Percentiles rank a stretch among this genome's conserved stretches.
Conservation (phyloP, 78 protist species). For the Dictyostelium firmibasis region DNA sequence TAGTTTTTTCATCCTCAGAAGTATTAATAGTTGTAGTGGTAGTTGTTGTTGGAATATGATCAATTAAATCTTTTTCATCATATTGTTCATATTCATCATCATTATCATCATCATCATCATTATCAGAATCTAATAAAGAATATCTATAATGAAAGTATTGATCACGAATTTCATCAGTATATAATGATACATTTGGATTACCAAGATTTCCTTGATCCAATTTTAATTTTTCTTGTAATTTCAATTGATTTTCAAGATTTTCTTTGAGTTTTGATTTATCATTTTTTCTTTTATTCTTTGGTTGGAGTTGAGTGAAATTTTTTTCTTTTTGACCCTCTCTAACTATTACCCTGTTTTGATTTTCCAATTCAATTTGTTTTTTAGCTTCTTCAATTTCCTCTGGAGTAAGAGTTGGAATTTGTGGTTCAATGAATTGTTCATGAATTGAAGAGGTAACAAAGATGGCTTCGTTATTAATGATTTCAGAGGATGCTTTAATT, state of each 20-base stretch:
- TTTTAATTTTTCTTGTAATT: neutral
- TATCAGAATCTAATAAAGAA: neutral
- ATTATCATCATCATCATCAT: neutral
- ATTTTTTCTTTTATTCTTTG: neutral
- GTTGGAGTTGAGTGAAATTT: neutral
- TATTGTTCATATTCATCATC: neutral
- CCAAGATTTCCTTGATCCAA: neutral
- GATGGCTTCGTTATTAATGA: neutral
- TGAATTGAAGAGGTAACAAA: neutral
- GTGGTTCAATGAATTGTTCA: slow-evolving; percentile 2
- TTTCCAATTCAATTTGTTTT: neutral
- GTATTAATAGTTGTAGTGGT: neutral
- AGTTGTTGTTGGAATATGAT: neutral
- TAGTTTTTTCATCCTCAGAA: neutral
- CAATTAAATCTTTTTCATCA: neutral
- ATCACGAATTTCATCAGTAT: neutral
- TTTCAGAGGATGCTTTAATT: neutral
- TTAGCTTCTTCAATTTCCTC: neutral
- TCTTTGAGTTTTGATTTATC: neutral
- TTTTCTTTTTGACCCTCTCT: neutral
- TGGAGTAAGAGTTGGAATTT: neutral
- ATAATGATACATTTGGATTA: neutral
- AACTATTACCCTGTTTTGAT: neutral
- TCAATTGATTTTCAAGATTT: neutral
- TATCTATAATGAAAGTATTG: neutral